Evolutionary conservation across 1,139 yeast species (phyloP).

Genomic region (Williopsis jadinii): DNA sequence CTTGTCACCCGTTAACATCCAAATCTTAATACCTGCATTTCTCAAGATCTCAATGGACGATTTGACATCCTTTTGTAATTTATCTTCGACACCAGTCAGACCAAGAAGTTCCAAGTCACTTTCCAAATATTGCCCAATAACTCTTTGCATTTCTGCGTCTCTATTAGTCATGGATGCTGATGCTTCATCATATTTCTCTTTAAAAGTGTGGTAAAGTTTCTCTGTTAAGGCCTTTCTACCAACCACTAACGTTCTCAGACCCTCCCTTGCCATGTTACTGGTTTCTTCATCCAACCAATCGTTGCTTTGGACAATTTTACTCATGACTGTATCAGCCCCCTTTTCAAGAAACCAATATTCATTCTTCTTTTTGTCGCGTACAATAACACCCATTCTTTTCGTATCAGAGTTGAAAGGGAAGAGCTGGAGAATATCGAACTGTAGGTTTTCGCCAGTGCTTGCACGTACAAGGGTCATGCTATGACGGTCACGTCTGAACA

Average conservation of each 20-base stretch:
- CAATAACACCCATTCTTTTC: conserved; percentile 91
- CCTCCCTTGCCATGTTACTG: conserved; percentile 97
- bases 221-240: conserved; percentile 66
- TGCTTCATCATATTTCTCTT: conserved; percentile 60
- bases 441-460: conserved; percentile 43
- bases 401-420: conserved; percentile 96
- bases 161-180: conserved; percentile 73
- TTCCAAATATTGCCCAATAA: conserved; percentile 66
- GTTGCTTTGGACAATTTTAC: conserved; percentile 69
- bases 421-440: conserved; percentile 66
- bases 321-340: conserved; percentile 97
- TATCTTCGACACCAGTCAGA: conserved; percentile 95
- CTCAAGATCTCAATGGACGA: conserved; percentile 85
- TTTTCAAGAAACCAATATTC: conserved; percentile 83
- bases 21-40: conserved; percentile 93
- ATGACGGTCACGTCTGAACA: conserved; percentile 75
- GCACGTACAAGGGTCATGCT: conserved; percentile 63
- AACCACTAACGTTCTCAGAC: conserved; percentile 87
- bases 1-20: conserved; percentile 99
- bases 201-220: conserved; percentile 55
- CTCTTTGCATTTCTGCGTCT: conserved; percentile 64
- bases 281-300: conserved; percentile 99
- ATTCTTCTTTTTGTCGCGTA: conserved; percentile 50
- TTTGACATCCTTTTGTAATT: conserved; percentile 84
- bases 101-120: conserved; percentile 82